A percentile compares a stretch with the other conserved stretches of the same genome.
Conservation (phyloP, 2,329 filamentous ascomycete genomes). For the Hymenoscyphus scutula region DNA sequence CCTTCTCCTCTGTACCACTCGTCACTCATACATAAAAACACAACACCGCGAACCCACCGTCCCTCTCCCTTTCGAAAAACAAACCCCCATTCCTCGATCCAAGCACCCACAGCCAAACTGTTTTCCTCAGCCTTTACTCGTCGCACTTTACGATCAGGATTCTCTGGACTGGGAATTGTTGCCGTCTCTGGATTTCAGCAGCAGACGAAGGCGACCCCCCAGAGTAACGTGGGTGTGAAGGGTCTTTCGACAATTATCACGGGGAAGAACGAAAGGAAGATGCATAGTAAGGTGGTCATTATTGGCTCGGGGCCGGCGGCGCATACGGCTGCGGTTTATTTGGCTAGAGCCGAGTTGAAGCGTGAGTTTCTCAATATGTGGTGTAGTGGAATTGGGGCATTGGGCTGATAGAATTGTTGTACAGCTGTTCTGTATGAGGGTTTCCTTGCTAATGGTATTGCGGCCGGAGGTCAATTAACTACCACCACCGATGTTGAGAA, state of each 20-base stretch:
- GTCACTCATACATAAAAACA: not conserved
- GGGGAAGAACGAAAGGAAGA: constrained; percentile 51
- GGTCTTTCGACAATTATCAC: constrained; percentile 23
- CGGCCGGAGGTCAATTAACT: constrained; percentile 92
- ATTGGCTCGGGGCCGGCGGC: constrained; percentile 95
- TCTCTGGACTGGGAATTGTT: constrained; percentile 69
- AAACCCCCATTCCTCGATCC: not conserved
- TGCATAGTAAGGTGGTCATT: constrained; percentile 92
- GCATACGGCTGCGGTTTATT: constrained; percentile 96
- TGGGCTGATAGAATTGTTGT: constrained; percentile 31
- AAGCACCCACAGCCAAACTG: constrained; percentile 69
- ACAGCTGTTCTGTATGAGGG: constrained; percentile 88
- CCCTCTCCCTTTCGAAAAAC: constrained; percentile 2
- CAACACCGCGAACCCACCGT: no score
- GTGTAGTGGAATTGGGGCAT: not conserved
- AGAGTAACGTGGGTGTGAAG: constrained; percentile 18
- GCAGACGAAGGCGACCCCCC: constrained; percentile 44
- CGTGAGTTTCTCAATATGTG: constrained; percentile 41
- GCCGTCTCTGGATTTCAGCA: constrained; percentile 65
- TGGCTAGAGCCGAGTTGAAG: constrained; percentile 89
- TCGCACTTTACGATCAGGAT: constrained; percentile 67
- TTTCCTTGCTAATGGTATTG: constrained; percentile 95
- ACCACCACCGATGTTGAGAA: constrained; percentile 99
- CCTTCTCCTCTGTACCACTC: not conserved
- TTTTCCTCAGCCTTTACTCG: constrained; percentile 81